Evolutionary conservation across 345 rosid genomes (phyloP).

Genomic region (Acer saccharum): DNA sequence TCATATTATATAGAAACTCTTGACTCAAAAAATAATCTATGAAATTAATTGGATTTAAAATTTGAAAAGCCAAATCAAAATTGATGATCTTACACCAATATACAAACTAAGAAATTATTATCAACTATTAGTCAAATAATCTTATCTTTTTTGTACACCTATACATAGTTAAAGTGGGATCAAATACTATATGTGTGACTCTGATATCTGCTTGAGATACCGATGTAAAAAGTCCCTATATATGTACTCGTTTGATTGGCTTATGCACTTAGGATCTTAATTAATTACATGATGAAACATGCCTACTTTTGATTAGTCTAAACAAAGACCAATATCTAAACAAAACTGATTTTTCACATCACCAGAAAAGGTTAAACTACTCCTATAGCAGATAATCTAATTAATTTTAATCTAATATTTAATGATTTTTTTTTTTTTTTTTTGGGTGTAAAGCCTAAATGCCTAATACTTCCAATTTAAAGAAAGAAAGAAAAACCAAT

Average conservation of each 20-base stretch:
- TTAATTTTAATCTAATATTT: not conserved
- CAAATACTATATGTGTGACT: too few relatives aligned
- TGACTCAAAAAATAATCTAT: not conserved
- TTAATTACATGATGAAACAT: not conserved
- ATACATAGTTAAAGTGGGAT: too few relatives aligned
- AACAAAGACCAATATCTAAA: too few relatives aligned
- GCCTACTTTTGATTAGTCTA: too few relatives aligned
- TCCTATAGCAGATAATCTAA: not conserved
- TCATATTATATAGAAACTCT: too few relatives aligned
- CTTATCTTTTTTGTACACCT: not conserved
- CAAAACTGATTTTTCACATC: not conserved
- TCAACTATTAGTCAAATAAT: not conserved
- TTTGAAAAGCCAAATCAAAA: not conserved
- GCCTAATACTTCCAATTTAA: not conserved
- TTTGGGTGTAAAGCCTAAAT: not conserved
- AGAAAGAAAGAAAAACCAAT: too few relatives aligned
- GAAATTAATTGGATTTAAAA: not conserved
- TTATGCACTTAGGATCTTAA: not conserved
- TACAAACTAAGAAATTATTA: not conserved
- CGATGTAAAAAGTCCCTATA: too few relatives aligned
- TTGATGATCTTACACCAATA: not conserved
- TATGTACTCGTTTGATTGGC: not conserved
- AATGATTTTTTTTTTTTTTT: not conserved
- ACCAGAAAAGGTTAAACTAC: not conserved
- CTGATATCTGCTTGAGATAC: too few relatives aligned